Evolutionary conservation across 495 filamentous ascomycete species (phyloP).

Genomic region (Daldinia caldariorum): DNA sequence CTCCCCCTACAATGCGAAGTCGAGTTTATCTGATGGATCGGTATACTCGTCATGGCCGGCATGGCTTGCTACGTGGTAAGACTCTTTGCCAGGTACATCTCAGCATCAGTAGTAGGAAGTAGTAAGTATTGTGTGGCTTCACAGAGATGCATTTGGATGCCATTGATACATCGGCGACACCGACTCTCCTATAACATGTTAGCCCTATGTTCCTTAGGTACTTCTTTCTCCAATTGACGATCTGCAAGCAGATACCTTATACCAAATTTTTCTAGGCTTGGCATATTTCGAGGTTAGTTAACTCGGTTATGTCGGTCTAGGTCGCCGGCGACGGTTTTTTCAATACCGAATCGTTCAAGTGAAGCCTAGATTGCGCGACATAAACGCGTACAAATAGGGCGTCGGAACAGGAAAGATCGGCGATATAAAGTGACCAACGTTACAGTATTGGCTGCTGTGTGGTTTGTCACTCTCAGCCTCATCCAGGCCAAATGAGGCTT

Average conservation of each 20-base stretch:
- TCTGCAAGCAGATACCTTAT: conserved; percentile 14
- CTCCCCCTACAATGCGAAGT: neutral
- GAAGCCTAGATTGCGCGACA: conserved; percentile 40
- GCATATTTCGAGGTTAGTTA: conserved; percentile 19
- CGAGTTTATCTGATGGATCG: conserved; percentile 19
- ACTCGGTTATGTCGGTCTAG: conserved; percentile 23
- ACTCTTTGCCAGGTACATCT: conserved; percentile 16
- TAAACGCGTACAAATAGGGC: conserved; percentile 7
- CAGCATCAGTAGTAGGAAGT: neutral
- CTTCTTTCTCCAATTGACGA: conserved; percentile 31
- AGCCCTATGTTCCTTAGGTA: conserved; percentile 3
- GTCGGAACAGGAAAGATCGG: conserved; percentile 36
- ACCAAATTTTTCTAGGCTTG: conserved; percentile 17
- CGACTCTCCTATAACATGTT: conserved; percentile 17
- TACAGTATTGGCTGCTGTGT: conserved; percentile 42
- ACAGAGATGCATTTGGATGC: conserved; percentile 12
- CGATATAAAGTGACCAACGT: conserved; percentile 37
- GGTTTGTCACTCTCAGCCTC: conserved; percentile 41
- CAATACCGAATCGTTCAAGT: conserved; percentile 21
- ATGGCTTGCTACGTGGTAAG: conserved; percentile 15
- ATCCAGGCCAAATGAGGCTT: conserved; percentile 39
- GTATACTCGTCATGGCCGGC: conserved; percentile 14
- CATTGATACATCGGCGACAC: conserved; percentile 27
- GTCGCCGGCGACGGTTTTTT: conserved; percentile 6
- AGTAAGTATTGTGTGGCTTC: conserved; percentile 23